These are phyloP conservation scores for Gastrolobium bilobum DNA, from an alignment of 306 rosid species.

Conservation along the genomic window DNA sequence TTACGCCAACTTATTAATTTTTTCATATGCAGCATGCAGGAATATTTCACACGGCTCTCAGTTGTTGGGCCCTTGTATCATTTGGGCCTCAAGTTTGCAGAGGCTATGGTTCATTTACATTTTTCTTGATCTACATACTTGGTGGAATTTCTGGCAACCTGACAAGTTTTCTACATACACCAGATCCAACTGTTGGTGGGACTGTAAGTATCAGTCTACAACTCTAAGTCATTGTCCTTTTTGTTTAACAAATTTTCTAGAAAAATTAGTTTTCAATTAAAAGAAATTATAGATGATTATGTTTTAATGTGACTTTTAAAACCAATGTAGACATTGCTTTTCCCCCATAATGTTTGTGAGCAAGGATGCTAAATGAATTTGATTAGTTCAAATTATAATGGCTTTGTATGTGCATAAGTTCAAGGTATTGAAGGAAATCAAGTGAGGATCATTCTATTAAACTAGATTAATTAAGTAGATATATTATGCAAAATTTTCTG, in stretches of 20 bases:
- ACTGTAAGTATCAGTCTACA: slow-evolving; percentile 62
- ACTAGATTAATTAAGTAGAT: neutral
- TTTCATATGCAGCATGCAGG: slow-evolving; percentile 81
- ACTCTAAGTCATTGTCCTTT: neutral
- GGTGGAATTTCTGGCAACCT: slow-evolving; percentile 95
- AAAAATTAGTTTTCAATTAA: neutral
- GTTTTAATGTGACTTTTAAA: neutral
- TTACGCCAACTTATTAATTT: slow-evolving; percentile 17
- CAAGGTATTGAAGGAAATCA: slow-evolving; percentile 6
- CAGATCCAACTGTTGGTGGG: slow-evolving; percentile 89
- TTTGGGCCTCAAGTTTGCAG: slow-evolving; percentile 89
- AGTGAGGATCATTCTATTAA: slow-evolving; percentile 10
- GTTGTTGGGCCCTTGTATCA: slow-evolving; percentile 74
- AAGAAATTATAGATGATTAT: neutral
- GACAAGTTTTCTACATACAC: slow-evolving; percentile 86
- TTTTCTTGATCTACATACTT: slow-evolving; percentile 79
- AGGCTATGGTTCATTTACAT: slow-evolving; percentile 84
- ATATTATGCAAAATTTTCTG: neutral
- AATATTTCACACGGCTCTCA: slow-evolving; percentile 67
- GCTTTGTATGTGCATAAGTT: neutral
- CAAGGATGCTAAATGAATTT: neutral
- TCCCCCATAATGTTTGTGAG: neutral
- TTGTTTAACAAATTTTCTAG: neutral
- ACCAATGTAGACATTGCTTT: neutral
- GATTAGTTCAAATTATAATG: neutral